Evolutionary conservation across 345 rosid species (phyloP), one percentile per base, ranked within the genome.

Genomic region (Hypericum androsaemum): DNA sequence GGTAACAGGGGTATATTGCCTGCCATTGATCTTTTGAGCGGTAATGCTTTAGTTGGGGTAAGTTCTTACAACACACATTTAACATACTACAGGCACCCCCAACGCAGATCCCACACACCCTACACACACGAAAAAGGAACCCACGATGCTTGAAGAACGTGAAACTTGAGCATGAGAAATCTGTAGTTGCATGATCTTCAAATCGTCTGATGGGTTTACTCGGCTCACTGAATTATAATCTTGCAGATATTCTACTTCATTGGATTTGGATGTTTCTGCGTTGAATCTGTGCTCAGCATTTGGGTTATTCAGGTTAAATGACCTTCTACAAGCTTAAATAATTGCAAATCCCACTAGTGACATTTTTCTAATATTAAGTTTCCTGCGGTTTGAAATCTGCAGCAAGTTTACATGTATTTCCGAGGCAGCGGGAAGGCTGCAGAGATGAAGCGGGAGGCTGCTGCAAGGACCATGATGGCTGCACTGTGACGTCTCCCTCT

Each of bases 391-490:
- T 40, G 7, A 15, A 44, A 60, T 54, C 43, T 76, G 76, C 95
- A 88, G 97, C 94, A 92, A 92, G 83, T 86, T 46, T 83, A 83
- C 80, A 83, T 83, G 95, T 86, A 86, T 64, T 83, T 86, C 81
- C 80, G 95, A 43, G 95, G 89, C 47, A 81, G 86, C 43, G 95
- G 92, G 37, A 86, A 86, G 79, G 94, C 94, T 22, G 95, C 89
- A 39, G 80, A 79, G 79, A 77, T 87, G 67, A 87, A 78, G 78
- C 89, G 80, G 39, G 86, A 87, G 60, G 94, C 88, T 22, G 72
- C 83, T 12, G 58, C 71, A 52, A 64, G 84, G 68, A 71, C 92
- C 32, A 71, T 81, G 89, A 81, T 83, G 85, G 72, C 86, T 28
- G 86, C 92, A 35, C 77, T 87, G 50, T 87, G 67, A 83, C 54